Evolutionary conservation across 2,329 filamentous ascomycete genomes (phyloP), one percentile per base, ranked within the genome.

Genomic region (Ramichloridium luteum): DNA sequence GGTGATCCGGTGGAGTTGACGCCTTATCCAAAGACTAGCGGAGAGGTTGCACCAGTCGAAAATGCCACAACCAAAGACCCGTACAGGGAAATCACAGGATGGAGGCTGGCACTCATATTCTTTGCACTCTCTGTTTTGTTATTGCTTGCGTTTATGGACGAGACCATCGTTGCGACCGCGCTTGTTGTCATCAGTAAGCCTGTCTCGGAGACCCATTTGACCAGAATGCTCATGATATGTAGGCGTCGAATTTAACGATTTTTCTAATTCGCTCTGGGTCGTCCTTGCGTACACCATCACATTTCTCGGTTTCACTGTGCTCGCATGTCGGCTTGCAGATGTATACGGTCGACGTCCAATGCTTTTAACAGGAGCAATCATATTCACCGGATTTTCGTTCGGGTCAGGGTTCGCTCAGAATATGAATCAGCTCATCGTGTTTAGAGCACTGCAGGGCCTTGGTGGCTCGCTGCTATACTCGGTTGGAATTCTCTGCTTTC

Each of bases 381-480:
- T 72, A 13, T 74, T 74, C 35, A 55, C 66, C n/a, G 59, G 57
- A 20, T 72, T 71, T 35, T 73, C 69, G 0, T 51, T 71, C 27
- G 67, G 65, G 16, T 72, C 69, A 38, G 69, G 61, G 13, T 57
- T 62, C 6, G 59, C 69, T 5, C 57, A 53, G 14, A 58, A 54
- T 34, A 72, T 74, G 66, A 52, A 55, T 28, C 59, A 66, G 22
- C 54, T 74, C 1, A 74, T 77, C 28, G 45, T 70, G 10, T 75
- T 62, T 35, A 66, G 72, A 13, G 67, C 68, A 1, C 64, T 75
- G 10, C 72, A 75, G 35, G 72, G 72, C 4, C 62, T 75, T 26
- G 72, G 73, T 1, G 73, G 69, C 2, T 72, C 73, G 6, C 72
- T 72, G 0, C 54, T 77, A 14, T 77, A 75, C 18, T 25, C 30